Base-by-base conservation (phyloP, 345 rosid species). In the Excoecaria agallocha region DNA sequence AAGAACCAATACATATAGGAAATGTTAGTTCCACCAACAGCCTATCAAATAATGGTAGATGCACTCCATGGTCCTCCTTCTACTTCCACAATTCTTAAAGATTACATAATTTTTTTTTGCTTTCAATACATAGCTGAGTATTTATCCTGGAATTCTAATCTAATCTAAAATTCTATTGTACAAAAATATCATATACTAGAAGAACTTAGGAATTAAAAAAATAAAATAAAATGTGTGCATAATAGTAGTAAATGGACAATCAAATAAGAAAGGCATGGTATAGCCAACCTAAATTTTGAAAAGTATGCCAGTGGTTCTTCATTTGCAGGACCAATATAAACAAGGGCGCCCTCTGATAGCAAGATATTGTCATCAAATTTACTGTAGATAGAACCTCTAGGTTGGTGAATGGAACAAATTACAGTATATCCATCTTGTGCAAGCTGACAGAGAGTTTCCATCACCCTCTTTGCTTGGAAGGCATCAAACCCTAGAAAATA, bases 401-500 rank as follows among this genome's bases (percentile, higher is more conserved):
- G 99, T 76, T 95, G 99, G 84, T 95, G 99, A 72, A 95, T 95
- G 78, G 99, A 95, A 79, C 96, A 95, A 70, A 95, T 91, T 58
- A 95, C 97, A 71, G 99, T 91, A 83, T 92, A 98, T 19, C 99
- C 99, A 78, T 95, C 97, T 76, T 86, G 88, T 9, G 90, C 94
- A 66, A 95, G 97, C 82, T 86, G 90, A 74, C 82, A 86, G 57
- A 92, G 91, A 79, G 99, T 92, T 89, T 91, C 98, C 98, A 92
- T 90, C 68, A 95, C 98, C 84, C 86, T 88, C 80, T 92, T 96
- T 67, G 98, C 97, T 84, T 95, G 99, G 81, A 95, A 95, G 56
- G 99, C 97, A 74, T 95, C 99, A 78, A 94, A 94, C 72, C 98
- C 98, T 94, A 89, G 58, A 82, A 73, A 77, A 59, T 51, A 45